A percentile compares a stretch with the other conserved stretches of the same genome.
Evolutionary conservation across 371 early-diverging fungal species (phyloP).

Genomic region (Haplosporangium sp.): DNA sequence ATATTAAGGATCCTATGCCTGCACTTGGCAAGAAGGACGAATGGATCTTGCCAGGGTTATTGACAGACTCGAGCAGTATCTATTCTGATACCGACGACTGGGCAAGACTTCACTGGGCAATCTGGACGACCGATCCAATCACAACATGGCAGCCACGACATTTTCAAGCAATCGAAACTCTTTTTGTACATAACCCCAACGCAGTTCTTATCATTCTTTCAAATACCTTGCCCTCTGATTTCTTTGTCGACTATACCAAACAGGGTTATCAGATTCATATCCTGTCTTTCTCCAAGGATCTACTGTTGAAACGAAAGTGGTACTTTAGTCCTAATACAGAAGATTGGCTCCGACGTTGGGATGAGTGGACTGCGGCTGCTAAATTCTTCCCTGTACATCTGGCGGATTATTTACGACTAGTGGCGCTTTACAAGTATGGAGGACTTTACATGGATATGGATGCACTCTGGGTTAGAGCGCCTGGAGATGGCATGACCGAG

Average conservation of each 20-base stretch:
- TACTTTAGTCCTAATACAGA: conserved; percentile 71
- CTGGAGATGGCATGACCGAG: conserved; percentile 66
- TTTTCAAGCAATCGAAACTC: conserved; percentile 72
- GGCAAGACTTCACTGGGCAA: conserved; percentile 74
- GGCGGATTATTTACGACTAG: conserved; percentile 69
- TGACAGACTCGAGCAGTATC: conserved; percentile 65
- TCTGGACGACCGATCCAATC: conserved; percentile 71
- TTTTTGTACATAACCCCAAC: conserved; percentile 74
- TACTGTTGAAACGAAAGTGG: conserved; percentile 69
- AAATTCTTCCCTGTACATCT: conserved; percentile 70
- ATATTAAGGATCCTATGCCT: conserved; percentile 61
- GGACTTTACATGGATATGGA: conserved; percentile 82
- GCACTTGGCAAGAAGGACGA: conserved; percentile 59
- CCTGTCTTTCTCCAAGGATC: conserved; percentile 67
- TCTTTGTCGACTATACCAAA: conserved; percentile 65
- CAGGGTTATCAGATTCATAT: conserved; percentile 74
- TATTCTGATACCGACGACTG: conserved; percentile 70
- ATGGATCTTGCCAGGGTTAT: conserved; percentile 70
- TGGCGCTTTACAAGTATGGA: conserved; percentile 73
- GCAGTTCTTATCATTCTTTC: conserved; percentile 72
- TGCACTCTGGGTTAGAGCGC: conserved; percentile 72
- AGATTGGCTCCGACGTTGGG: conserved; percentile 72
- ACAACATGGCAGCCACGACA: conserved; percentile 71
- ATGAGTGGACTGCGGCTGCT: conserved; percentile 64
- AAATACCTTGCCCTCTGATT: conserved; percentile 65